Evolutionary conservation across 2,329 filamentous ascomycete genomes (phyloP), one percentile per base, ranked within the genome.

Genomic region (Eutypella sp.): DNA sequence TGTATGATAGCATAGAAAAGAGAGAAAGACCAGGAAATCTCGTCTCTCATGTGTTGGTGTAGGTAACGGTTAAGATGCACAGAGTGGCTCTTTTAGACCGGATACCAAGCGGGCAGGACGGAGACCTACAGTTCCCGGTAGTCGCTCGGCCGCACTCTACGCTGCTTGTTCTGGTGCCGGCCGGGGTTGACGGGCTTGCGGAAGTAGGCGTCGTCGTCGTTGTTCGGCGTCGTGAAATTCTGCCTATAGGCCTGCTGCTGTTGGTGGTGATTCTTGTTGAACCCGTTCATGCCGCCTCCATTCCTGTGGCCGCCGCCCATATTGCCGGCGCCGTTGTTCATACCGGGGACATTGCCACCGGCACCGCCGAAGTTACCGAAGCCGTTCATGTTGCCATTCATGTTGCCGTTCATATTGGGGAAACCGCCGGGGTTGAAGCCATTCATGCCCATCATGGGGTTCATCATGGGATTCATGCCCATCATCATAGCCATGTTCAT

Each of bases 111-210:
- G 5, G 29, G 13, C 11, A 33, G 4, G 29, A 6, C n/a, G 5
- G 29, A 31, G 19, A 10, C 45, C 71, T 61, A 91, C 41, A 96
- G 74, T 71, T 95, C 89, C 53, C 88, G 80, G 65, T 93, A 97
- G 69, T 99, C 93, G 63, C 89, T 93, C 10, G 91, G 91, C 45
- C 93, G 79, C 45, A 88, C 82, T 57, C 89, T 78, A 53, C 85
- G 81, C 58, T 89, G 84, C 58, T 87, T 81, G 60, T 90, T 89
- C 66, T 91, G 85, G 62, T 93, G 88, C 42, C 93, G 82, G 62
- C 96, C 88, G 2, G 91, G 92, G 63, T 99, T 99, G 51, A 97
- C 88, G 0, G 93, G 93, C 66, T 96, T 92, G 47, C 93, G 81
- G 65, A 97, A 95, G 69, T 99, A 99, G 6, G 93, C 88, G 49